Base-by-base conservation (phyloP, 2,329 filamentous ascomycete species). In the Cordyceps fumosorosea region DNA sequence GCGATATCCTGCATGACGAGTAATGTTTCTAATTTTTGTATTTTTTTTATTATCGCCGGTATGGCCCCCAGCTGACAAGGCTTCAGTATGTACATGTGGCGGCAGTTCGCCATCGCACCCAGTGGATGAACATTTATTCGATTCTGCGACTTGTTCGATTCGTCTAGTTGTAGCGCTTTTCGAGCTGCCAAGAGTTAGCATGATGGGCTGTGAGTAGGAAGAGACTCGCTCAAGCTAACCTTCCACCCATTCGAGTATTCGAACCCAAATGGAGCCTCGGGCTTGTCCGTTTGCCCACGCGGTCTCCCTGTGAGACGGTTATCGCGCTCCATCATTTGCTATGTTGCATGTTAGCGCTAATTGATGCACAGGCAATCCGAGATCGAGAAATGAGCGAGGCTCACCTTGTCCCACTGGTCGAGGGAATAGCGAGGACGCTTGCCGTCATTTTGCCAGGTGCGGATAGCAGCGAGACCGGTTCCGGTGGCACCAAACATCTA, bases 311-410 rank as follows among this genome's bases (percentile, higher is more conserved):
- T 87, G 65, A 88, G 77, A 70, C 85, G 80, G 64, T 80, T 78
- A 68, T 88, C 85, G 68, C 85, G 83, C 62, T 85, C 80, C 84
- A 87, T 87, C 85, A 88, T 85, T 83, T 85, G 81, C 82, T 85
- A 66, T 64, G 63, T 56, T 53, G 56, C n/a, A 5, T 51, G 66
- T 76, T 71, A 78, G 74, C 64, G 32, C 51, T 20, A 11, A 18
- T 20, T 16, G 34, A 18, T 10, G 34, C 18, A 18, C 32, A 37
- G 14, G n/a, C 12, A 44, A 3, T 4, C 16, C 2, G 6, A 6
- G 16, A 29, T 52, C 3, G 32, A 11, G 29, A 29, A 29, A 37
- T 18, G 51, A 18, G 37, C 32, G 29, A 18, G 52, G 72, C 79
- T 66, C 74, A 87, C 84, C 75, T 74, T 82, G 67, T 87, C 85